Conservation (phyloP, 2,329 filamentous ascomycete species). For the Lecanosticta acicola region DNA sequence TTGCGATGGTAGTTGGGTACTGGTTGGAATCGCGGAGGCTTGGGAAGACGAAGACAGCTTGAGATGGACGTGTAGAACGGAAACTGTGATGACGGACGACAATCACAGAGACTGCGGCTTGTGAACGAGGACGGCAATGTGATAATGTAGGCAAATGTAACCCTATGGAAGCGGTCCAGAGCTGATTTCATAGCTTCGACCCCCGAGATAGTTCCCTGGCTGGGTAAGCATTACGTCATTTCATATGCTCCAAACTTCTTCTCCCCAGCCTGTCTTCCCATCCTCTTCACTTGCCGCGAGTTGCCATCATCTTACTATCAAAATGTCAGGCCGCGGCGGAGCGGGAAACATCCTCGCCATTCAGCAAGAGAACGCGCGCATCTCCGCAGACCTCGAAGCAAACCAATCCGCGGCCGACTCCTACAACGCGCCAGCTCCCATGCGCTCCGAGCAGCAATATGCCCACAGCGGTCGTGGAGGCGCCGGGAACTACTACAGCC, state of each 20-base stretch:
- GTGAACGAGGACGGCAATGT: no score
- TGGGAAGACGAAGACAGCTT: constrained; percentile 14
- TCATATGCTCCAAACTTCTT: not conserved
- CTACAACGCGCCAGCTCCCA: constrained; percentile 2
- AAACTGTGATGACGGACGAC: no score
- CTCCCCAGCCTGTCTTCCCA: not conserved
- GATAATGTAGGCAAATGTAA: no score
- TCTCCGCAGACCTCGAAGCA: constrained; percentile 38
- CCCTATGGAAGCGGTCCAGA: no score
- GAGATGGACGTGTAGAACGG: no score
- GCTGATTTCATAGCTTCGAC: no score
- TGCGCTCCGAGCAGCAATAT: constrained; percentile 33
- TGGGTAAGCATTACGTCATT: not conserved
- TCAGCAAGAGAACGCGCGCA: constrained; percentile 25
- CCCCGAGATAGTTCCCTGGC: no score
- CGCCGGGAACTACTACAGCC: constrained; percentile 44
- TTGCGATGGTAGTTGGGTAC: constrained; percentile 30
- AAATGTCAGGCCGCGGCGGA: constrained; percentile 38
- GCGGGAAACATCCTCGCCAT: constrained; percentile 40
- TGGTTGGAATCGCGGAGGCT: constrained; percentile 25
- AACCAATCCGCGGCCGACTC: constrained; percentile 25
- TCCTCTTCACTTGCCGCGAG: not conserved
- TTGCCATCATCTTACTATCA: not conserved
- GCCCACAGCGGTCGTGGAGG: constrained; percentile 43
- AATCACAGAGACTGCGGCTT: no score